Percentiles rank a stretch among this genome's conserved stretches.
phyloP scores from a whole-genome alignment of 768 basidiomycete species.

The Boletus patriciae region DNA sequence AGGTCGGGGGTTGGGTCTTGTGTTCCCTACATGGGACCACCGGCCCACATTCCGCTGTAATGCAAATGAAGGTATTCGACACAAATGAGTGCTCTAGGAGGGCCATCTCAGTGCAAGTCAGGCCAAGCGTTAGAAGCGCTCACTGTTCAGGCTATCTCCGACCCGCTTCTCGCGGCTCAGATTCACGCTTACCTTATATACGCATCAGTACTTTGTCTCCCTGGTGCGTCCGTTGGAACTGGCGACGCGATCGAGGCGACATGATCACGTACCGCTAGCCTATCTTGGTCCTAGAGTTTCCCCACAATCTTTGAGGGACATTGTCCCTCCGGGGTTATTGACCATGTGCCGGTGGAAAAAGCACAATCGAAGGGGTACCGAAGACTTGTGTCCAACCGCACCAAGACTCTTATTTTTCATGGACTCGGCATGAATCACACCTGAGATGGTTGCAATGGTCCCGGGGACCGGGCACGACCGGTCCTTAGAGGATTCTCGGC shows the following conservation, averaged over 20 bases:
- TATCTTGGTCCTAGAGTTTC: background rate
- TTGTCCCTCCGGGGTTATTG: slow-evolving; percentile 7
- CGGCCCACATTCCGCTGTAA: background rate
- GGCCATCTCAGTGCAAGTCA: background rate
- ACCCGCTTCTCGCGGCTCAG: background rate
- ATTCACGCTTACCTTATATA: slow-evolving; percentile 2
- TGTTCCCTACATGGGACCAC: background rate
- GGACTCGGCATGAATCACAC: background rate
- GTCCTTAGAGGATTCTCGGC: background rate
- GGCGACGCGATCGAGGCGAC: background rate
- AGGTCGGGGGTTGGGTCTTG: background rate
- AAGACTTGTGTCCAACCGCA: background rate
- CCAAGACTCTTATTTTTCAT: background rate
- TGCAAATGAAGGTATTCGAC: background rate
- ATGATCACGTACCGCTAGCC: slow-evolving; percentile 6
- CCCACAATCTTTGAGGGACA: background rate
- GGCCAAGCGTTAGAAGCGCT: background rate
- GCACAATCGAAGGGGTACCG: background rate
- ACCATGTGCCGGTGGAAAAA: background rate
- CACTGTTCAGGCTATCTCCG: slow-evolving; percentile 1
- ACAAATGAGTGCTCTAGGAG: background rate
- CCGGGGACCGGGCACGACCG: background rate
- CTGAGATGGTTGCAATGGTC: background rate
- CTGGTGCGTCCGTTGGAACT: background rate
- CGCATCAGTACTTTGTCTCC: background rate